Base-by-base conservation (phyloP, 371 early-diverging fungal genomes). In the Saksenaea vasiformis region DNA sequence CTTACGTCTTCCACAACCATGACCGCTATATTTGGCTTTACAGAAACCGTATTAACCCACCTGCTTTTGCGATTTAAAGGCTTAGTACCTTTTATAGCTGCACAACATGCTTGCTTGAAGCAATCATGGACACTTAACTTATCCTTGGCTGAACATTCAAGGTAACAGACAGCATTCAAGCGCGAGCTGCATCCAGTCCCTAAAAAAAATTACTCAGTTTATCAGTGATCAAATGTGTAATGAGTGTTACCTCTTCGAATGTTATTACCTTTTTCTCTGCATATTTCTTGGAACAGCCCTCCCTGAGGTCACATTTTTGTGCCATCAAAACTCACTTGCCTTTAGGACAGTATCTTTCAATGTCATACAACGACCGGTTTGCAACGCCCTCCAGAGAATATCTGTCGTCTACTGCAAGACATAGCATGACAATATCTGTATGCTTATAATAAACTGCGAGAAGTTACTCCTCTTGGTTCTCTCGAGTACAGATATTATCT, bases 321-420 rank as follows among this genome's bases (percentile, higher is more conserved):
- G 73, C 80, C 19, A 75, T 65, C 31, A 79, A 57, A 24, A 74
- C 43, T 11, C 78, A 39, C 27, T 74, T 77, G 11, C 69, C 62
- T 15, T 71, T 64, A 0, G 67, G 64, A 58, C 78, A 68, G 38
- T 72, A 36, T n/a, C 65, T 69, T 36, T 34, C 28, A 9, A 77
- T 68, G 47, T 78, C 78, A 11, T 56, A 54, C 22, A 70, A 38
- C 79, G 77, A 79, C 57, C 75, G 67, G 24, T 72, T 28, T 22
- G 54, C 61, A 14, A 80, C 65, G 54, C 77, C 82, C 26, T 79
- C 79, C 43, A 80, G 58, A 38, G 70, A 64, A 58, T 71, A 69
- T 38, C 79, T 80, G 27, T 64, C 55, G 43, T 81, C 80, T 14
- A 80, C 65, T n/a, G 79, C 47, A 58, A 75, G 82, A 47, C 80